Percentiles rank a stretch among this genome's conserved stretches.
Evolutionary conservation across 2,329 filamentous ascomycete species (phyloP).

Genomic region (Byssothecium circinans): DNA sequence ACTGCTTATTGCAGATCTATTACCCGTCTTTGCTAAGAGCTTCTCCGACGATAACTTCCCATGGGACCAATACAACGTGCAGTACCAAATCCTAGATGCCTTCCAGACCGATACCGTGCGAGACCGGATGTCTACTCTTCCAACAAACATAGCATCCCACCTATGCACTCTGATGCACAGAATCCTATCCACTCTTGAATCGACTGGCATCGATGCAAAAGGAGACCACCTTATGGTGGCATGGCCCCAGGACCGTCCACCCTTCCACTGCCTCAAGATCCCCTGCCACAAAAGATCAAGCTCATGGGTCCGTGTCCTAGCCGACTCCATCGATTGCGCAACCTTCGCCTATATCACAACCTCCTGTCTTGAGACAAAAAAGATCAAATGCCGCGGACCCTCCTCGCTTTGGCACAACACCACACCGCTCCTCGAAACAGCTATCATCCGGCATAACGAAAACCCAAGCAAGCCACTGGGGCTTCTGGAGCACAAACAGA

Average conservation of each 20-base stretch:
- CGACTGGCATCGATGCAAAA: background rate
- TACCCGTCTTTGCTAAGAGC: constrained; percentile 1
- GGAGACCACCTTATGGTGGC: constrained; percentile 1
- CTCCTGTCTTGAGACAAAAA: constrained; percentile 3
- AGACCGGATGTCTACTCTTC: background rate
- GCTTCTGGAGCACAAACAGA: background rate
- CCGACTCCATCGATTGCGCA: constrained; percentile 10
- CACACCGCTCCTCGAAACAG: constrained; percentile 2
- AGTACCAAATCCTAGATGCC: background rate
- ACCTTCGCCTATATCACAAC: constrained; percentile 10
- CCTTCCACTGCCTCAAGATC: constrained; percentile 1
- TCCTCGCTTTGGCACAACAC: background rate
- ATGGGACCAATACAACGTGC: constrained; percentile 1
- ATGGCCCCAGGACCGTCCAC: background rate
- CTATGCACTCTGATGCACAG: background rate
- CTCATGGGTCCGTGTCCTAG: constrained; percentile 4
- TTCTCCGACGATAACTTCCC: background rate
- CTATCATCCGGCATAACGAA: background rate
- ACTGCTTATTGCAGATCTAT: constrained; percentile 16
- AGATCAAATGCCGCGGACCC: constrained; percentile 3
- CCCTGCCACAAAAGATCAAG: constrained; percentile 1
- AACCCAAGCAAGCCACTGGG: background rate
- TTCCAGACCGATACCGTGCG: background rate
- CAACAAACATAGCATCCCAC: background rate
- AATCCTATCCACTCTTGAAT: background rate